Conservation (phyloP, 768 basidiomycete species). For the Phanerochaete sordida region DNA sequence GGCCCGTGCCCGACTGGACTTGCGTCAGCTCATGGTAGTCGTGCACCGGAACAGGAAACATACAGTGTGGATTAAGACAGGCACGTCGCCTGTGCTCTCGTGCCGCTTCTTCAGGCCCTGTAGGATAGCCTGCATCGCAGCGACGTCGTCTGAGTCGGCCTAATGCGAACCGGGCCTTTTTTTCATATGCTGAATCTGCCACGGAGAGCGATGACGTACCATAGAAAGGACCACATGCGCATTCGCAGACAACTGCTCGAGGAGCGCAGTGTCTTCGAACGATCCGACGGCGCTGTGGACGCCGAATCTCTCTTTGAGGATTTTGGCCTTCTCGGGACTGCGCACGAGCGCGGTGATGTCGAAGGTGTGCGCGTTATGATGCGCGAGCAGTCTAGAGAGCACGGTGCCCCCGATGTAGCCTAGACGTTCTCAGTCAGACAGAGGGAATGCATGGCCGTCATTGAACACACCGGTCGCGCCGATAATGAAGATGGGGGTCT, state of each 20-base stretch:
- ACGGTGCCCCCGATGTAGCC: conserved; percentile 60
- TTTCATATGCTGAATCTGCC: not conserved
- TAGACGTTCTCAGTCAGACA: conserved; percentile 11
- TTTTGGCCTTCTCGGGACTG: conserved; percentile 32
- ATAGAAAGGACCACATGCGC: conserved; percentile 21
- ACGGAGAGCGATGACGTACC: not conserved
- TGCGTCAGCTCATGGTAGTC: not conserved
- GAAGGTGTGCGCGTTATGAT: conserved; percentile 39
- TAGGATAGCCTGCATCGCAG: conserved; percentile 43
- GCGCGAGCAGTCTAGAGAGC: conserved; percentile 41
- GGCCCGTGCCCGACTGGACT: not conserved
- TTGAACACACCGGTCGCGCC: conserved; percentile 12
- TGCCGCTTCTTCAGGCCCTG: conserved; percentile 47
- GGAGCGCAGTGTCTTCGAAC: not conserved
- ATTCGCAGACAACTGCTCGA: not conserved
- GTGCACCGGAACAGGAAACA: not conserved
- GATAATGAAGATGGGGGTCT: conserved; percentile 7
- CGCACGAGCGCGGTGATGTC: conserved; percentile 46
- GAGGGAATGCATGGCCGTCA: not conserved
- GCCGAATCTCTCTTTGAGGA: conserved; percentile 15
- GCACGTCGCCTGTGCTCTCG: conserved; percentile 36
- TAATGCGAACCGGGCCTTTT: conserved; percentile 9
- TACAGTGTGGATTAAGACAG: conserved; percentile 54
- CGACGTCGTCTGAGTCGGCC: conserved; percentile 45
- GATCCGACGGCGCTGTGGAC: conserved; percentile 10